Base-by-base conservation (phyloP, 2,329 filamentous ascomycete species). In the Aspergillus spinulosporus region DNA sequence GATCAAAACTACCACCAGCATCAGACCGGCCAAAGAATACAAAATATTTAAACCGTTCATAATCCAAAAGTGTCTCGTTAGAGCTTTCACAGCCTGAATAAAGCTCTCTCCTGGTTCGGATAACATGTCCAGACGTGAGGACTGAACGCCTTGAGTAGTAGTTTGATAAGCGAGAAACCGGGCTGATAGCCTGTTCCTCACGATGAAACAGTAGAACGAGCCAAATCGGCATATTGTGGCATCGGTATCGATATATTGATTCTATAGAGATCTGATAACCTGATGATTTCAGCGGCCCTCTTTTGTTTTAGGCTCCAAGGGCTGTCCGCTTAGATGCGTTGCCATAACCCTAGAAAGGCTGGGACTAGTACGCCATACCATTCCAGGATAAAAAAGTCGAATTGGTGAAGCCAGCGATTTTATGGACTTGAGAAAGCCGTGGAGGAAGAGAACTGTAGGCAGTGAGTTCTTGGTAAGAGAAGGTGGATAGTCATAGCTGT, bases 401-500 rank as follows among this genome's bases (percentile, higher is more conserved):
- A 65, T 53, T 79, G 76, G 52, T 69, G 21, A 62, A 3, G 56
- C 75, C 78, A 82, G 66, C 81, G 78, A 36, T 71, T 66, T 8
- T 72, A 68, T 36, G 75, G 76, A 3, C 77, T 79, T 29, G 79
- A 79, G 49, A 80, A 79, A 21, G 36, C 80, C 78, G 59, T 82
- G 80, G 9, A 82, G 69, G 53, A 82, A 71, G 11, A 82, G 66
- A 3, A 82, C 63, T 0, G 77, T 79, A 3, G 67, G 60, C 5
- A 63, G 54, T 5, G 44, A 51, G 1, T 58, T 28, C 0, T 51
- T 57, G 3, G 64, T 43, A n/a, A 57, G 67, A 62, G 39, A 21
- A n/a, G 9, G 37, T 14, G 7, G 14, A 49, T 66, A 61, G 28
- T 72, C 58, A 59, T 74, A 74, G 2, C 69, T 59, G 47, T 70